Percentiles rank a stretch among this genome's conserved stretches.
These are phyloP conservation scores for Cenchrus purpureus DNA, from an alignment of 176 grass and related monocot genomes.

Conservation along the genomic window DNA sequence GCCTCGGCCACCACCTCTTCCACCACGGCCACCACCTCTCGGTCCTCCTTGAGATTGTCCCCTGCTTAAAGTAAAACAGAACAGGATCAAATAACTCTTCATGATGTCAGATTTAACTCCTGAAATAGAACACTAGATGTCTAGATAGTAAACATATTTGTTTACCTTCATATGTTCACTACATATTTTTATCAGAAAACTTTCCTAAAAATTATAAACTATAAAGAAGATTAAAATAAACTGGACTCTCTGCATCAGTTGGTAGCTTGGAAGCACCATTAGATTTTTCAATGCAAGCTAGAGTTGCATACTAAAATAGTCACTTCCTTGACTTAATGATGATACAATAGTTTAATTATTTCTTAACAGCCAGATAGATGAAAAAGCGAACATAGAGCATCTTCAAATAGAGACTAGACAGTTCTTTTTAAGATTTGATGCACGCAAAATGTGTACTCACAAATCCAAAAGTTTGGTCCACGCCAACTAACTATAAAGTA, in stretches of 20 bases:
- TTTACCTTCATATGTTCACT: conserved; percentile 14
- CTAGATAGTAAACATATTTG: neutral
- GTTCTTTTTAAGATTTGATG: neutral
- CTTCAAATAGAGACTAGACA: neutral
- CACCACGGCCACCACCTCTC: conserved; percentile 71
- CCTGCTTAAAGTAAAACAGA: conserved; percentile 52
- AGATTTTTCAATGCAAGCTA: neutral
- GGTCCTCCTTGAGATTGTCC: conserved; percentile 56
- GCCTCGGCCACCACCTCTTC: conserved; percentile 47
- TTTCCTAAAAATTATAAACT: neutral
- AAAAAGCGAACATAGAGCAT: neutral
- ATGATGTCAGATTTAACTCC: neutral
- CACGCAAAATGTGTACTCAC: neutral
- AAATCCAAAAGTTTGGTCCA: too few relatives aligned
- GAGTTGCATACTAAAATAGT: neutral
- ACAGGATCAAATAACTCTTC: conserved; percentile 9
- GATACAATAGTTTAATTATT: neutral
- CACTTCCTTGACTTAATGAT: neutral
- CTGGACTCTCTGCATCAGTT: neutral
- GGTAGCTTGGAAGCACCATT: neutral
- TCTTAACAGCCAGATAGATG: neutral
- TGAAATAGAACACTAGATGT: neutral
- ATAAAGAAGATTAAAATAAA: neutral
- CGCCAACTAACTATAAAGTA: neutral
- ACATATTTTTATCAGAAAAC: neutral